A percentile compares a stretch with the other conserved stretches of the same genome.
phyloP scores from a whole-genome alignment of 2,329 filamentous ascomycete species.

The Ophioceras dolichostomum region DNA sequence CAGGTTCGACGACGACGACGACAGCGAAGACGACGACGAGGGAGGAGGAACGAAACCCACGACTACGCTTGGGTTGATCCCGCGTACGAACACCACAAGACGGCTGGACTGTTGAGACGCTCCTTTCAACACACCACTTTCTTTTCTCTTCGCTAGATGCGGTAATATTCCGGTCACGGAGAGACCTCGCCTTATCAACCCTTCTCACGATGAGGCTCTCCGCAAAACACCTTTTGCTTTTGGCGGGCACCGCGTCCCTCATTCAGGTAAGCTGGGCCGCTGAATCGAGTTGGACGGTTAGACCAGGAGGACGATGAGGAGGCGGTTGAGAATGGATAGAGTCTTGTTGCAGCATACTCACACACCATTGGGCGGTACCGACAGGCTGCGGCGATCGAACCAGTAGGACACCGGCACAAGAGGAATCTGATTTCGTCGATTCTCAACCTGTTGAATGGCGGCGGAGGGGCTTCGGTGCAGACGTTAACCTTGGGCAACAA shows the following conservation, averaged over 20 bases:
- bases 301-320: too few relatives aligned
- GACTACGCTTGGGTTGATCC: background rate
- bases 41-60: too few relatives aligned
- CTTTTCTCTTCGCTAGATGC: slow-evolving; percentile 1
- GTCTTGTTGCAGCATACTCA: too few relatives aligned
- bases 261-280: background rate
- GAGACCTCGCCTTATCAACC: slow-evolving; percentile 1
- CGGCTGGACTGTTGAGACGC: slow-evolving; percentile 2
- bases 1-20: too few relatives aligned
- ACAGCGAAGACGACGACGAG: too few relatives aligned
- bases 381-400: slow-evolving; percentile 2
- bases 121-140: background rate
- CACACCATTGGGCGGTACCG: too few relatives aligned
- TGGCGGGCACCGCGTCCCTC: slow-evolving; percentile 1
- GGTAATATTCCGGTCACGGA: background rate
- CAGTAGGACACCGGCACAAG: background rate
- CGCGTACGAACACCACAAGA: background rate
- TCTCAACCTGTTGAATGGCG: background rate
- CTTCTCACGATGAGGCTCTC: slow-evolving; percentile 1
- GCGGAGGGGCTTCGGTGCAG: too few relatives aligned
- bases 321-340: too few relatives aligned
- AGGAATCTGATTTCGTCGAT: background rate
- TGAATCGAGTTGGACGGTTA: background rate
- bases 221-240: background rate
- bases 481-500: too few relatives aligned